Evolutionary conservation across 78 protist genomes (phyloP).

Genomic region (Monosiga brevicollis): DNA sequence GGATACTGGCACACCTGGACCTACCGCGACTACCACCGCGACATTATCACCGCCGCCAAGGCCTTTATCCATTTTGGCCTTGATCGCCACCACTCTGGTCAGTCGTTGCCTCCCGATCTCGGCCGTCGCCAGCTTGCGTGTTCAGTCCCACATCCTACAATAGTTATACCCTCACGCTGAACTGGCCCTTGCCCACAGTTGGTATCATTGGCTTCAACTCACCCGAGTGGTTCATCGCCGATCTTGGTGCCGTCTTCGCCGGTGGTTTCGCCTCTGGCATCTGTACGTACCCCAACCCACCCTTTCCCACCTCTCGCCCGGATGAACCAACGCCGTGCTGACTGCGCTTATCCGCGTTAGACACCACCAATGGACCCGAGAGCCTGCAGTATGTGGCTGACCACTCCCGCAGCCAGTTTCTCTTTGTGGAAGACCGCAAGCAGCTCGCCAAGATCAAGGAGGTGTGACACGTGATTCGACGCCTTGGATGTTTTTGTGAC

Average conservation of each 20-base stretch:
- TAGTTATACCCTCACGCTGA: not conserved
- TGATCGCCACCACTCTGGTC: not conserved
- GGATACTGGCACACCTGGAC: conserved; percentile 50
- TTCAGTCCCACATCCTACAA: not conserved
- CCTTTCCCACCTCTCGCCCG: too few relatives aligned
- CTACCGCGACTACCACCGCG: conserved; percentile 31
- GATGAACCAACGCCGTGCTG: not conserved
- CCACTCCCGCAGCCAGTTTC: conserved; percentile 23
- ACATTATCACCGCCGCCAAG: conserved; percentile 22
- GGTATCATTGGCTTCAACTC: conserved; percentile 67
- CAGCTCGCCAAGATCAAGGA: conserved; percentile 30
- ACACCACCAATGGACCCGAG: not conserved
- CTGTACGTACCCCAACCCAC: conserved; percentile 44
- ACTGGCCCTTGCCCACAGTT: conserved; percentile 16
- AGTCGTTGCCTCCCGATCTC: not conserved
- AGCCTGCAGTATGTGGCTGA: conserved; percentile 34
- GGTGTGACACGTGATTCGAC: too few relatives aligned
- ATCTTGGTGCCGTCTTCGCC: conserved; percentile 51
- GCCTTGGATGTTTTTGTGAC: too few relatives aligned
- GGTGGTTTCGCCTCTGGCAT: conserved; percentile 72
- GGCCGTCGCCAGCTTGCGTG: not conserved
- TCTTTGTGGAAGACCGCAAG: conserved; percentile 29
- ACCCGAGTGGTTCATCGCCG: conserved; percentile 71
- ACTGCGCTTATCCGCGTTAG: not conserved
- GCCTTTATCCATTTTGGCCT: conserved; percentile 41